phyloP scores from a whole-genome alignment of 352 stramenopile genomes.

The Aphanomyces invadans region DNA sequence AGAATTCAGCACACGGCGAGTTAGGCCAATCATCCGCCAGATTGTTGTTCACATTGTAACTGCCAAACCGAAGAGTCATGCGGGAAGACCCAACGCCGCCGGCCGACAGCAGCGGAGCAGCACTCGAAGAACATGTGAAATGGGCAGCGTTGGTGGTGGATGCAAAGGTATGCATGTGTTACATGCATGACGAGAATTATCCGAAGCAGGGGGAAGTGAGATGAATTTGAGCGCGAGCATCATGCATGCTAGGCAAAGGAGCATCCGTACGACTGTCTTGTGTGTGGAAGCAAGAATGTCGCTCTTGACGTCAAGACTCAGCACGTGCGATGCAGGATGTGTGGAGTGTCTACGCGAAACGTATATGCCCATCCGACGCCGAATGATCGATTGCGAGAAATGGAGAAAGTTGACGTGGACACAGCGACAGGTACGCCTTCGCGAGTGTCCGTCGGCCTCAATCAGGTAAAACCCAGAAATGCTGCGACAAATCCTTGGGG shows the following conservation, averaged over 20 bases:
- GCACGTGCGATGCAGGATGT: slow-evolving; percentile 13
- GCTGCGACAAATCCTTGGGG: not conserved
- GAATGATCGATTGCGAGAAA: slow-evolving; percentile 5
- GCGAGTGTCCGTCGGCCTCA: not conserved
- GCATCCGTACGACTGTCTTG: not conserved
- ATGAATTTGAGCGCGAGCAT: no score
- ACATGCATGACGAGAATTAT: no score
- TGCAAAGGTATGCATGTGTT: slow-evolving; percentile 4
- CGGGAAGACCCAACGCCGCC: not conserved
- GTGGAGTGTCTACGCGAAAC: slow-evolving; percentile 7
- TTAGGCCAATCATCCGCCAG: not conserved
- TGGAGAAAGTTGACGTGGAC: not conserved
- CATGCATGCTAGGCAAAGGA: slow-evolving; percentile 15
- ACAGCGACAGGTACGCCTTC: not conserved
- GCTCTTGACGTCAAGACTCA: slow-evolving; percentile 3
- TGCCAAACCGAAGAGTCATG: not conserved
- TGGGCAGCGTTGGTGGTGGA: not conserved
- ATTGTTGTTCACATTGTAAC: not conserved
- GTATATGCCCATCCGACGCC: not conserved
- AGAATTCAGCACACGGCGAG: not conserved
- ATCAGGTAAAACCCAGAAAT: not conserved
- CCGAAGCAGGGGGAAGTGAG: no score
- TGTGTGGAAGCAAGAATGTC: slow-evolving; percentile 14
- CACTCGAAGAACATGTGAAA: not conserved
- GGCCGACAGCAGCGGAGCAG: not conserved